Conservation (phyloP, 805 yeast genomes). For the Saccharomycopsis fodiens region DNA sequence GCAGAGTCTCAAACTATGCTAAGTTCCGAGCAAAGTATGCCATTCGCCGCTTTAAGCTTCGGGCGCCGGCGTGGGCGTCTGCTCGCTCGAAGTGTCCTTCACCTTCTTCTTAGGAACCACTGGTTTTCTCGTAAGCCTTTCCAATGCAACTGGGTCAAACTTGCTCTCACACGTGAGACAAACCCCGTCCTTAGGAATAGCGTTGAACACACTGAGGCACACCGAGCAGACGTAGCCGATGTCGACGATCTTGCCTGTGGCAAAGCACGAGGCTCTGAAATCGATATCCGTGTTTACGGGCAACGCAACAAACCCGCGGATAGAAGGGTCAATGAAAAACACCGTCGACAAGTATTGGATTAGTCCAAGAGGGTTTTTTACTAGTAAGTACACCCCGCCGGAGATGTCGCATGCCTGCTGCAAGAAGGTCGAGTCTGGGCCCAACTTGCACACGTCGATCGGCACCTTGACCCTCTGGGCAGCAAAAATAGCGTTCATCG, state of each 20-base stretch:
- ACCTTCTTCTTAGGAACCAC: conserved; percentile 36
- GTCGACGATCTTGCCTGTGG: conserved; percentile 86
- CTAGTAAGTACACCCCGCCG: conserved; percentile 72
- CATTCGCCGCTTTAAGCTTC: background rate
- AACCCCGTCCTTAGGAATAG: conserved; percentile 53
- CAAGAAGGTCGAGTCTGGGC: conserved; percentile 51
- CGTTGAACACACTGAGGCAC: conserved; percentile 71
- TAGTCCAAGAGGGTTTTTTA: conserved; percentile 65
- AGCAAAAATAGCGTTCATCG: conserved; percentile 93
- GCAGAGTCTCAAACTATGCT: no score
- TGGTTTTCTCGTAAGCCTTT: conserved; percentile 53
- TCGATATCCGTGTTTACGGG: conserved; percentile 85
- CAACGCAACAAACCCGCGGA: conserved; percentile 66
- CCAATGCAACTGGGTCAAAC: conserved; percentile 59
- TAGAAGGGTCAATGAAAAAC: conserved; percentile 76
- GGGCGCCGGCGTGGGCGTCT: conserved; percentile 1
- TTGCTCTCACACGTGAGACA: conserved; percentile 86
- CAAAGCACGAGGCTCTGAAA: conserved; percentile 89
- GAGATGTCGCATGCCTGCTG: conserved; percentile 97
- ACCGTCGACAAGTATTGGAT: conserved; percentile 80
- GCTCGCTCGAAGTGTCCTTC: conserved; percentile 22
- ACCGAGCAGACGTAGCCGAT: conserved; percentile 94
- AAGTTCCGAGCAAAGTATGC: background rate
- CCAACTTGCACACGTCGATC: conserved; percentile 83
- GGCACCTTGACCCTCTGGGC: conserved; percentile 90